These are phyloP conservation scores for Aspergillus niger DNA, from an alignment of 2,329 filamentous ascomycete genomes.

Conservation along the genomic window DNA sequence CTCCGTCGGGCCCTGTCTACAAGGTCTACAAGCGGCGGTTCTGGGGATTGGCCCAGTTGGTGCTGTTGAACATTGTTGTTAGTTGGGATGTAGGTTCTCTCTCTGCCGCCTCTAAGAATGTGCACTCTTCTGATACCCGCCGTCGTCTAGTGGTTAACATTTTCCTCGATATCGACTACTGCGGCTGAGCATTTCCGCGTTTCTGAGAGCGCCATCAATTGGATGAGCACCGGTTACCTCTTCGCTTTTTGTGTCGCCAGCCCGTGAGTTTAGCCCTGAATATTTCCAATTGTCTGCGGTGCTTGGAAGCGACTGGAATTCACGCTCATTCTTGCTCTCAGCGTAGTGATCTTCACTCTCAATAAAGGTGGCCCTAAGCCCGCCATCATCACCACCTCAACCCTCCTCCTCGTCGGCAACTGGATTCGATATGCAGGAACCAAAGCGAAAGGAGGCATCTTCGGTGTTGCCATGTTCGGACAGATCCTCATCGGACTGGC, in stretches of 20 bases:
- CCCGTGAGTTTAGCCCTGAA: constrained; percentile 52
- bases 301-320: not conserved
- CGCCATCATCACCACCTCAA: constrained; percentile 72
- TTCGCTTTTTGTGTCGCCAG: constrained; percentile 77
- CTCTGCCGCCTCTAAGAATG: not conserved
- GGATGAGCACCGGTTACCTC: constrained; percentile 85
- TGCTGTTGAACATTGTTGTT: constrained; percentile 86
- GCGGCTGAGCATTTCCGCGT: constrained; percentile 76
- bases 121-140: not conserved
- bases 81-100: constrained; percentile 80
- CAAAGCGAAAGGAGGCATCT: constrained; percentile 61
- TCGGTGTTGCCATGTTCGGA: constrained; percentile 80
- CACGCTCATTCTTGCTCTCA: constrained; percentile 15
- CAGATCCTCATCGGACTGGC: constrained; percentile 87
- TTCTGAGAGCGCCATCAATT: constrained; percentile 78
- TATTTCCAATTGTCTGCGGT: not conserved
- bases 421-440: constrained; percentile 85
- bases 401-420: constrained; percentile 77
- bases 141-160: constrained; percentile 76
- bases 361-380: constrained; percentile 75
- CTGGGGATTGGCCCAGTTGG: constrained; percentile 81
- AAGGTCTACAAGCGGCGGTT: constrained; percentile 81
- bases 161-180: constrained; percentile 76
- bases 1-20: constrained; percentile 38
- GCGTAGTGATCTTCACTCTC: constrained; percentile 71